Base-by-base conservation (phyloP, 2,329 filamentous ascomycete species). In the Corinectria fuckeliana region DNA sequence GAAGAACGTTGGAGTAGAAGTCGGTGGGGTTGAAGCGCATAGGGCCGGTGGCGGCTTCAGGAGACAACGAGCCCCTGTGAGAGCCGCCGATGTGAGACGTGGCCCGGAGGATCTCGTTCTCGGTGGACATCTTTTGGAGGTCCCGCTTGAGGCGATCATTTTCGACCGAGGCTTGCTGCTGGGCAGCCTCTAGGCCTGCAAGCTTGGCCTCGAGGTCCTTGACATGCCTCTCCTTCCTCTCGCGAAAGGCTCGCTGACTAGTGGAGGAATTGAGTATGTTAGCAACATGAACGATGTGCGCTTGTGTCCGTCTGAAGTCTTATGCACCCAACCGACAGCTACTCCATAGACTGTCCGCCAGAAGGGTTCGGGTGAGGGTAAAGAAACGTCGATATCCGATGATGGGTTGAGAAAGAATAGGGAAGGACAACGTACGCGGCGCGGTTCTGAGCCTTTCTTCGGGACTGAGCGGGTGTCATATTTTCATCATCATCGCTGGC, bases 191-290 rank as follows among this genome's bases (percentile, higher is more conserved):
- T 28, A 97, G 86, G 48, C 81, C 83, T 49, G 86, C 89, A 25
- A 98, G 87, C 74, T 96, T 95, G 57, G 88, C 86, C 77, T 98
- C 93, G 21, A 98, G 88, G 61, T 98, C 93, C 75, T 93, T 93
- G 63, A 98, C 93, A 72, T 96, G 93, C 58, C 89, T 90, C 75
- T 98, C 94, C 77, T 98, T 98, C 68, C 94, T 90, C 77, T 98
- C 94, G 61, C 94, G 92, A 76, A 98, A 98, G 28, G 95, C 94
- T 69, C 94, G 90, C 83, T 98, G 95, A 47, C 94, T 97, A 63
- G n/a, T 36, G n/a, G 32, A 36, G 25, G 32, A 16, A 21, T 45
- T 8, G 20, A 4, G 32, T 14, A 36, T 53, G 64, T 71, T 60
- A 70, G 64, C 50, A 39, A 49, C 10, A 16, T 39, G 41, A 28